Base-by-base conservation (phyloP, 2,329 filamentous ascomycete genomes). In the Pseudopyricularia javanii region DNA sequence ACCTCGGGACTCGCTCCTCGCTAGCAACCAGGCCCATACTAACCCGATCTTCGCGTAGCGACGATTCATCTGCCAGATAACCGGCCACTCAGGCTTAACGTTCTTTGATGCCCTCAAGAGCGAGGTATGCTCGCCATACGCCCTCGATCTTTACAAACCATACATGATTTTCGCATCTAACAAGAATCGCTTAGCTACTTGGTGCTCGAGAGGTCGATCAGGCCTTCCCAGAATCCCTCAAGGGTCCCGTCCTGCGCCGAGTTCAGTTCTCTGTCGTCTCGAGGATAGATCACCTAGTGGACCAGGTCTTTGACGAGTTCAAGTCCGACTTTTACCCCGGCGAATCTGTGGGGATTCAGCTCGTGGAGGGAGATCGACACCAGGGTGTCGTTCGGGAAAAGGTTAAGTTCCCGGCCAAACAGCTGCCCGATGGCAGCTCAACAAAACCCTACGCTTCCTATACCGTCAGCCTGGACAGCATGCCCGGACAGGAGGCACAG, bases 61-160 rank as follows among this genome's bases (percentile, higher is more conserved):
- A 63, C 83, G 86, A 53, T 98, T 97, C 68, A 95, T 94, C 56
- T 95, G 94, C 68, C 88, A 95, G 65, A 94, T 97, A 59, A 95
- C 90, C 12, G 93, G 93, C 52, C 91, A 95, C 66, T 94, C 90
- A 30, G 86, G 86, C 52, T 74, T 96, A 59, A 91, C 82, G 3
- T 98, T 94, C 68, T 96, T 96, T 63, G 89, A 95, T 59, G 93
- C 93, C 26, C 78, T 91, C 30, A 83, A 88, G 68, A 95, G 89
- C 70, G 90, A 96, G 80, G 89, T 94, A 77, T 58, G 83, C 73
- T 17, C 14, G 14, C 7, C 51, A 22, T 35, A 33, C 53, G 22
- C 32, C 20, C 24, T 24, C 22, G 17, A n/a, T n/a, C 24, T 28
- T 5, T 17, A 17, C 11, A 11, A 5, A 30, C 20, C n/a, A 8